These are phyloP conservation scores for Shiraia sp. DNA, from an alignment of 2,329 filamentous ascomycete species.

Conservation along the genomic window DNA sequence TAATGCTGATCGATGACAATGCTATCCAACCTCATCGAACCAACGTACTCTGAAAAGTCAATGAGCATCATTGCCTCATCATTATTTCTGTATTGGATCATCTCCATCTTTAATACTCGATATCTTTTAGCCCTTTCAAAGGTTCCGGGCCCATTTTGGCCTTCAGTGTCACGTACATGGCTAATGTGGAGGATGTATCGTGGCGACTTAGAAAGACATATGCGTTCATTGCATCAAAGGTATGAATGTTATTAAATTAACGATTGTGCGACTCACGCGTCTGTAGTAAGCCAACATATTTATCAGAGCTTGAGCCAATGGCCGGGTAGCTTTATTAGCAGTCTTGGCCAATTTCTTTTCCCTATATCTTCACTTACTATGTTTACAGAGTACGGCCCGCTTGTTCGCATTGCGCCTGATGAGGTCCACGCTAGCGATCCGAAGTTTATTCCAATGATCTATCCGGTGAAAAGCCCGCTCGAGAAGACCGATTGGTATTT, in stretches of 20 bases:
- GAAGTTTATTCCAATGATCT: constrained; percentile 13
- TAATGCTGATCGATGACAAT: too few relatives aligned
- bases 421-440: constrained; percentile 29
- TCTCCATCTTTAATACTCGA: constrained; percentile 14
- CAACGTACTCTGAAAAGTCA: too few relatives aligned
- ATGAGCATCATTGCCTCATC: too few relatives aligned
- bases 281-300: too few relatives aligned
- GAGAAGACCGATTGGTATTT: constrained; percentile 23
- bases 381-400: constrained; percentile 47
- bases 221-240: too few relatives aligned
- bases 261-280: too few relatives aligned
- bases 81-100: constrained; percentile 9
- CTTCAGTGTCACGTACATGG: constrained; percentile 23
- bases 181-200: constrained; percentile 15
- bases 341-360: too few relatives aligned
- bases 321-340: too few relatives aligned
- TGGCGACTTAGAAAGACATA: constrained; percentile 14
- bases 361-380: too few relatives aligned
- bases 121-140: constrained; percentile 18
- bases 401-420: constrained; percentile 53
- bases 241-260: too few relatives aligned
- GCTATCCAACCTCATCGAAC: too few relatives aligned
- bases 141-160: constrained; percentile 21
- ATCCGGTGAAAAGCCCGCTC: constrained; percentile 16
- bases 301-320: too few relatives aligned